Conservation (phyloP, 1,139 yeast species). For the Saccharomyces hybrid region DNA sequence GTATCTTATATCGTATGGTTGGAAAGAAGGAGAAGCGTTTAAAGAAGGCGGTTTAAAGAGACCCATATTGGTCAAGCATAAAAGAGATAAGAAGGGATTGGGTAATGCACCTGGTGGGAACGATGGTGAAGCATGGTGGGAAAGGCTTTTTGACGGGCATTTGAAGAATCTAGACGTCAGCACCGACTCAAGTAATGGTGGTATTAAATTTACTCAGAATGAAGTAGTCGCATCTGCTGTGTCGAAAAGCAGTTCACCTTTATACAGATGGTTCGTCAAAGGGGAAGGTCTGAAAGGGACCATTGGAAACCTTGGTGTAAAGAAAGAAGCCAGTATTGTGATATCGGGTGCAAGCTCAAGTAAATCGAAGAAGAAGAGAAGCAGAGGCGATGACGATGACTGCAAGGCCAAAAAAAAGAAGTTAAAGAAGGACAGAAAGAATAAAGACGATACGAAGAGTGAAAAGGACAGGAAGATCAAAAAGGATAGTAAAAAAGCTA, state of each 20-base stretch:
- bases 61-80: conserved; percentile 85
- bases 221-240: conserved; percentile 40
- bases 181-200: conserved; percentile 32
- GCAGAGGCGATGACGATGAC: conserved; percentile 13
- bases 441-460: conserved; percentile 17
- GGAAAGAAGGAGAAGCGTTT: conserved; percentile 88
- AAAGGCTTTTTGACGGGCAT: conserved; percentile 86
- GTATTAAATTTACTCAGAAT: conserved; percentile 39
- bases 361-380: conserved; percentile 13
- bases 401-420: conserved; percentile 16
- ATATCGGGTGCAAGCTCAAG: conserved; percentile 6
- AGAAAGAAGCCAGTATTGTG: conserved; percentile 13
- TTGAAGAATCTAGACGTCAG: conserved; percentile 67
- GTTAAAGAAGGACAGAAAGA: conserved; percentile 9
- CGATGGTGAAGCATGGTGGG: conserved; percentile 92
- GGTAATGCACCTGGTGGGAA: conserved; percentile 38
- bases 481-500: conserved; percentile 13
- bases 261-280: conserved; percentile 63
- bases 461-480: conserved; percentile 15
- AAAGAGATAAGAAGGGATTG: conserved; percentile 82
- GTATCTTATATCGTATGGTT: conserved; percentile 74
- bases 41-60: conserved; percentile 71
- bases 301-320: conserved; percentile 36
- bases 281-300: conserved; percentile 86
- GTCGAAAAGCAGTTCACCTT: conserved; percentile 48